phyloP scores from a whole-genome alignment of 768 basidiomycete species.

The Suillus subaureus region DNA sequence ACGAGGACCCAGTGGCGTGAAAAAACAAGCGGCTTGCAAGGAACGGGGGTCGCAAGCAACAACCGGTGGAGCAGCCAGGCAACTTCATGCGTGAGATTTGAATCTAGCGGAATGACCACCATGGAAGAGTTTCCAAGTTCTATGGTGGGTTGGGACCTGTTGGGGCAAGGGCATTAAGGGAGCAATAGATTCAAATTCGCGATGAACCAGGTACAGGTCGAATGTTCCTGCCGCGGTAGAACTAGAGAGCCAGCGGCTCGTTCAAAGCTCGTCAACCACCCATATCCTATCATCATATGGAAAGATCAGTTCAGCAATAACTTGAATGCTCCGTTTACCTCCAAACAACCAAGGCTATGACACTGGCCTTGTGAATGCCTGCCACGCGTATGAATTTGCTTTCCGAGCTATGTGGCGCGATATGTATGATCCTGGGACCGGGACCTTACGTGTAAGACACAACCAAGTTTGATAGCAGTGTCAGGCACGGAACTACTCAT shows the following conservation, averaged over 20 bases:
- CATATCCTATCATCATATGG: too few relatives aligned
- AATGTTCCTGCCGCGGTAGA: background rate
- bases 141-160: background rate
- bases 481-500: constrained; percentile 9
- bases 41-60: background rate
- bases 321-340: too few relatives aligned
- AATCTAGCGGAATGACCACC: background rate
- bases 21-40: background rate
- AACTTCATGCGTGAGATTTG: background rate
- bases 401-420: background rate
- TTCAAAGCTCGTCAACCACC: background rate
- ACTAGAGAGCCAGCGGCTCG: background rate
- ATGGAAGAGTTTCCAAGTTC: background rate
- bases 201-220: background rate
- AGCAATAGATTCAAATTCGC: background rate
- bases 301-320: background rate
- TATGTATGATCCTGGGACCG: background rate
- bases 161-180: background rate
- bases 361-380: background rate
- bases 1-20: background rate
- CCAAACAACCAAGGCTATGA: too few relatives aligned
- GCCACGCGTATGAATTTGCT: background rate
- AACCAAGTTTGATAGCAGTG: constrained; percentile 5
- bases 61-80: background rate
- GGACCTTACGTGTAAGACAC: background rate